These are phyloP conservation scores for Porphyrellus cyaneotinctus DNA, from an alignment of 768 basidiomycete species.

Conservation along the genomic window DNA sequence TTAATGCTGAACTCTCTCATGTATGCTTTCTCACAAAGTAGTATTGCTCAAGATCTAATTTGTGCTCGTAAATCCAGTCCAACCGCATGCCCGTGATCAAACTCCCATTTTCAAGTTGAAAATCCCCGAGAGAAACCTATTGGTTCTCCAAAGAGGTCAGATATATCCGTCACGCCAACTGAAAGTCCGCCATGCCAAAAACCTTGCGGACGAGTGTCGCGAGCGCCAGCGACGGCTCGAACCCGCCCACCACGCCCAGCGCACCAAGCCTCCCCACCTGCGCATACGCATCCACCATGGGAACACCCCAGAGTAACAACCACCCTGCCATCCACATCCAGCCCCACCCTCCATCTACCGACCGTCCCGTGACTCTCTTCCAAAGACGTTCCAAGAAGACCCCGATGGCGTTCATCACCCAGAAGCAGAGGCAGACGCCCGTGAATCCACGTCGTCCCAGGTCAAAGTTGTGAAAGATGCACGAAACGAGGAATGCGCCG, in stretches of 20 bases:
- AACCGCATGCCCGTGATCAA: too few species aligned
- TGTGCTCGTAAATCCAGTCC: too few species aligned
- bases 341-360: neutral
- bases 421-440: neutral
- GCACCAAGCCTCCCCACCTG: neutral
- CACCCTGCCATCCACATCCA: neutral
- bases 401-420: neutral
- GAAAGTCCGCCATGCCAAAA: neutral
- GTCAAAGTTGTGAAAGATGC: neutral
- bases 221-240: neutral
- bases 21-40: too few species aligned
- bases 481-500: neutral
- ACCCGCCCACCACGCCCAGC: neutral
- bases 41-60: too few species aligned
- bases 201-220: neutral
- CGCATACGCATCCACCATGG: neutral
- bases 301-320: neutral
- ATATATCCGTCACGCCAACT: neutral
- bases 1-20: too few species aligned
- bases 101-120: too few species aligned
- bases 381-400: neutral
- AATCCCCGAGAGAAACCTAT: too few species aligned
- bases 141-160: too few species aligned
- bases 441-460: neutral
- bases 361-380: neutral